Evolutionary conservation across 1,284 basidiomycete species (phyloP), one percentile per base, ranked within the genome.

Genomic region (Puccinia coronata): DNA sequence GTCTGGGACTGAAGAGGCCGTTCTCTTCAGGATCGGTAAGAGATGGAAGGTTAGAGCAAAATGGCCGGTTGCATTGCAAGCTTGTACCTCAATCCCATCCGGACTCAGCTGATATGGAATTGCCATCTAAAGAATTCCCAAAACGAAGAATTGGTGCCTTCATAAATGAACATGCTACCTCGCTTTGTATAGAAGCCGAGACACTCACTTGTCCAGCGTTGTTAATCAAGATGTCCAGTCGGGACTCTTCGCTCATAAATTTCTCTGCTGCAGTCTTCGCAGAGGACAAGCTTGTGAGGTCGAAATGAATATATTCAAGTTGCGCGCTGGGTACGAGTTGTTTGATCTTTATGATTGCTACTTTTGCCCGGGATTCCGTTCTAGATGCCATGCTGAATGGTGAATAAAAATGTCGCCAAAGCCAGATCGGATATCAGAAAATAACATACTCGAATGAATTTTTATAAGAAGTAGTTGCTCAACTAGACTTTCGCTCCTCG

Each of bases 201-300:
- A 47, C 8, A 70, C 67, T 43, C 12, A 79, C 77, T 5, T 59
- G 82, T 74, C 85, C 85, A 36, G 85, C 85, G 61, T 86, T 86
- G 81, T 84, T 83, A 74, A 85, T 82, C 41, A 86, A 69, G n/a
- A 86, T 86, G 83, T 86, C 85, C 47, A 86, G 82, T 6, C 84
- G 69, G 43, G 83, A 59, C 59, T 85, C 85, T 72, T 83, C 70
- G 0, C 80, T 61, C 14, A 82, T 36, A 43, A 86, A 83, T 31
- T 83, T 79, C n/a, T 84, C 82, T 8, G 85, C 85, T 0, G 85
- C 83, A 63, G 82, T 74, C 53, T 83, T 83, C 0, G 84, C 83
- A 1, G 83, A 83, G 20, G 83, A 82, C 14, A 86, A 83, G 51
- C 85, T 83, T 49, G 85, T 85, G 39, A 86, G 65, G 75, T 86